Percentiles rank a stretch among this genome's conserved stretches.
Conservation (phyloP, 371 early-diverging fungal genomes). For the Mucor velutinosus region DNA sequence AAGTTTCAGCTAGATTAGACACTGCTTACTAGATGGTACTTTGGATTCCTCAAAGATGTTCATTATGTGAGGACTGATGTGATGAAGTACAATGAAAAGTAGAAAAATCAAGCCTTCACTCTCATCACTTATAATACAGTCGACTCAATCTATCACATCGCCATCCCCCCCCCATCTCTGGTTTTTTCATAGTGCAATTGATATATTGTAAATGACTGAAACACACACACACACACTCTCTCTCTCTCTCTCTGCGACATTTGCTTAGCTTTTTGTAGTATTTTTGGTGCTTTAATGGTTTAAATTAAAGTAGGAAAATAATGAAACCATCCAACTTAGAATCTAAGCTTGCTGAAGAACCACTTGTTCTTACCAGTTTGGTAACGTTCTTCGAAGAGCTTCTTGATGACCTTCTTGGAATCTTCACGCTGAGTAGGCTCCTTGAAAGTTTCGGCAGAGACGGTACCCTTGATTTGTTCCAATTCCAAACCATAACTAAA, state of each 20-base stretch:
- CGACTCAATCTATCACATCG: not conserved
- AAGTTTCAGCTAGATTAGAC: not conserved
- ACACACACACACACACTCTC: not conserved
- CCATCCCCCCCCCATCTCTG: no score
- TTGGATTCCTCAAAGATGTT: not conserved
- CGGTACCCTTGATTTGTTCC: slow-evolving; percentile 83
- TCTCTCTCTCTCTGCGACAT: not conserved
- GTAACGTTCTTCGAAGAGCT: slow-evolving; percentile 94
- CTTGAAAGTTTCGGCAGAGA: slow-evolving; percentile 88
- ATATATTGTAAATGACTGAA: not conserved
- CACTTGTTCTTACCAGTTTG: slow-evolving; percentile 98
- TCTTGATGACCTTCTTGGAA: slow-evolving; percentile 92
- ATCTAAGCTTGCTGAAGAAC: slow-evolving; percentile 99
- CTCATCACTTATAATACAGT: not conserved
- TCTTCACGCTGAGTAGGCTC: slow-evolving; percentile 90
- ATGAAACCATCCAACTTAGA: slow-evolving; percentile 59
- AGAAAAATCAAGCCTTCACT: not conserved
- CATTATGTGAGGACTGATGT: not conserved
- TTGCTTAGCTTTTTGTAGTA: not conserved
- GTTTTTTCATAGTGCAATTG: not conserved
- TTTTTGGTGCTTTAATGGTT: not conserved
- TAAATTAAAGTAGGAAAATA: slow-evolving; percentile 10
- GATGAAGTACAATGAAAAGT: not conserved
- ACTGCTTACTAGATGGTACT: not conserved
- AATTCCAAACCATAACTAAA: slow-evolving; percentile 79